Evolutionary conservation across 2,329 filamentous ascomycete species (phyloP), one percentile per base, ranked within the genome.

Genomic region (Pezicula carpinea): DNA sequence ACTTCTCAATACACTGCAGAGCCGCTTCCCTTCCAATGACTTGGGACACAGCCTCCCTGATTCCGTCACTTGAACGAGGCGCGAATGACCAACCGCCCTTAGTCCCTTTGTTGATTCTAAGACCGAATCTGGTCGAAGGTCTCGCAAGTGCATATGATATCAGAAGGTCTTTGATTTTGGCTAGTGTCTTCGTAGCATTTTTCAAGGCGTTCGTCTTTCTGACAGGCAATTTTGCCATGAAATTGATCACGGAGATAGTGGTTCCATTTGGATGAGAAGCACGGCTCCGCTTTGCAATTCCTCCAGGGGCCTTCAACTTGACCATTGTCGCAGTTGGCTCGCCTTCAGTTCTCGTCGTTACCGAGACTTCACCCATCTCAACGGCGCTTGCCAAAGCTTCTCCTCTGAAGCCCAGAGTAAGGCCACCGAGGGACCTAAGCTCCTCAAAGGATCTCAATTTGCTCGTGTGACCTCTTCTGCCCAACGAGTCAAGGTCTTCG

Each of bases 321-420:
- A 82, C 62, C 6, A 62, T 59, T 3, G 69, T 69, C 1, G 80
- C 86, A 6, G 85, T 72, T 1, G 73, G 63, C 51, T 89, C 84
- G 2, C 73, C 72, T 26, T 76, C 69, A 3, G 80, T 79, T 51
- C 79, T 77, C 3, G 87, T 90, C 13, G 74, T 85, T 43, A 90
- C 68, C 6, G 66, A 69, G 36, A 90, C 66, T 3, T 73, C 70
- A 32, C 79, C 80, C 48, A 88, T 61, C 35, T 76, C 72, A 49
- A 79, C 83, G 49, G 76, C 74, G 62, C 80, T 82, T 33, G 85
- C 83, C 50, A 92, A 68, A 14, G 86, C 86, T 59, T 89, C 80
- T 17, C 87, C 87, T 31, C 87, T 78, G 59, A 91, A 92, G 2
- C 87, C 87, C n/a, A 91, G 73, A 26, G 75, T 83, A 36, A 68